Base-by-base conservation (phyloP, 129 eudicot species). In the Lactuca sativa region DNA sequence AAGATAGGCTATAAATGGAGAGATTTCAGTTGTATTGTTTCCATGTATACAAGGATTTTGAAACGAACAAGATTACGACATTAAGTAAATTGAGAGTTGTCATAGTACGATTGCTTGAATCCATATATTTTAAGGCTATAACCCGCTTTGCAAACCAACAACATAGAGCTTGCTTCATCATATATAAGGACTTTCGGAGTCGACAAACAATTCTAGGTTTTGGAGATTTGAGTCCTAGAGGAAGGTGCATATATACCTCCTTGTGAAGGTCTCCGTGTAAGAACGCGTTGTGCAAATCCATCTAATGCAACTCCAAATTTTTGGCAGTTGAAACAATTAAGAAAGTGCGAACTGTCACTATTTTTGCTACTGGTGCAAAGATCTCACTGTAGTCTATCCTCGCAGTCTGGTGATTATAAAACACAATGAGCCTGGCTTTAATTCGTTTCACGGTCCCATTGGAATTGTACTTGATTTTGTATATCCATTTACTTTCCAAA, bases 401-500 rank as follows among this genome's bases (percentile, higher is more conserved):
- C n/a, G 17, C 31, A 15, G 6, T 7, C 1, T 54, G 31, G 17
- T 16, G 59, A 54, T 16, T 4, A 2, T 32, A 8, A 54, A 54
- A 16, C 9, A 54, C 18, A 15, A 54, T 21, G 0, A 54, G 59
- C 5, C 59, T 0, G 6, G 31, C 59, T 16, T 54, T 54, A 14
- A 59, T 43, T 4, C 16, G 44, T 9, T 59, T 43, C 1, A 59
- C 34, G 0, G 12, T 59, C 34, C 18, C 15, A 7, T 59, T n/a
- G 0, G 65, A 59, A 38, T 59, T 59, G 18, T 14, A 59, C 15
- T 31, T 59, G 18, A 59, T 59, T 59, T 59, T 59, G 10, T 59
- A 59, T 4, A 59, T 11, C 65, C 65, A 31, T 30, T 8, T 31
- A 10, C 65, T 59, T 1, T 6, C 65, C 11, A 59, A 25, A 8